Base-by-base conservation (phyloP, 139 green algal genomes). In the Picochlorum costavermella region DNA sequence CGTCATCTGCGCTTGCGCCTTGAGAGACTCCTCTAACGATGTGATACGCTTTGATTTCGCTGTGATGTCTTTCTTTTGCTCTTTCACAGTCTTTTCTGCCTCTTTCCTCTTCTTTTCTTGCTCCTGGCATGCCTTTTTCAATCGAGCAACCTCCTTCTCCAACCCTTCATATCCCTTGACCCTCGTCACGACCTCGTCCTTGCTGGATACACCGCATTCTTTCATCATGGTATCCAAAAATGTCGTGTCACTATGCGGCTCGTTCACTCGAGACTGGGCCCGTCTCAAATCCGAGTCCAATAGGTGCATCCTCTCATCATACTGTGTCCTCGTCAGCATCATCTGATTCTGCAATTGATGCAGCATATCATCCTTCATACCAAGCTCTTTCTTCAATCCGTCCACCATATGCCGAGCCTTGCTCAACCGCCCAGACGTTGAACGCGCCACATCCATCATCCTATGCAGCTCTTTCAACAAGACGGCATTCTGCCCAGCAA, bases 11-110 rank as follows among this genome's bases (percentile, higher is more conserved):
- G n/a, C 13, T 8, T 59, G 20, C 14, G 23, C 12, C 14, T 20
- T 59, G n/a, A 59, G 50, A 17, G 50, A 20, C 25, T 59, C 50
- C 11, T 59, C 50, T n/a, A 59, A 40, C n/a, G 23, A 30, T 37
- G n/a, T 14, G 28, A 59, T 33, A 12, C 50, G n/a, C 14, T 23
- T 30, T 14, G 50, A 37, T 29, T 59, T 59, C 23, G 50, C 14
- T 31, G 16, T 53, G 17, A 53, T 28, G 6, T 20, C 46, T 14
- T 53, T 53, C n/a, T 53, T 23, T 14, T 28, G 46, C n/a, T 53
- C 46, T 53, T 53, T 20, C 20, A 53, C n/a, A 1, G 16, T 26
- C n/a, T 20, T 23, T 23, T 53, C 46, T 20, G 46, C 46, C 16
- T 53, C 46, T 53, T 53, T 53, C 46, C n/a, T 28, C 16, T 53